Evolutionary conservation across 169 alveolate genomes (phyloP), one percentile per base, ranked within the genome.

Genomic region (Babesia bigemina): DNA sequence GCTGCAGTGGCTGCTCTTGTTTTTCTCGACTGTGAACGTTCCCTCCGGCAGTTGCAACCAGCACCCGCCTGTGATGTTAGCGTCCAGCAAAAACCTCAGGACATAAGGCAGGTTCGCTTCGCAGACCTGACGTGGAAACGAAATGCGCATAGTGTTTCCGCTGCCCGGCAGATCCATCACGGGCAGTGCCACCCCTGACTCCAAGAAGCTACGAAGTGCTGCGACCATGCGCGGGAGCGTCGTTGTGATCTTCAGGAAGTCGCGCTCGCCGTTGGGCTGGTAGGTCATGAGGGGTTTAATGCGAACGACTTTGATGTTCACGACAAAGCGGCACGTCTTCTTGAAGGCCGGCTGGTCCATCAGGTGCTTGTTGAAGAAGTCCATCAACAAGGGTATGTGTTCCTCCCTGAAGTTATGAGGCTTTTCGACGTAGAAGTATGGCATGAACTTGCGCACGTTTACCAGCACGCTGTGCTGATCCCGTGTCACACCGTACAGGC

Each of bases 31-130:
- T 36, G 55, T 28, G 29, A 62, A 83, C 21, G 39, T 28, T 24
- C 60, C 88, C 19, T 45, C 65, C 48, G 74, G 88, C 84, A 53
- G 66, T 81, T 70, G 42, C 69, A 97, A 84, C 99, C 99, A 98
- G 58, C 97, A 93, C 92, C 98, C 97, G 42, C 99, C 99, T 19
- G 96, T 96, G 19, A 97, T 91, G 71, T 93, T 94, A 24, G 91
- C 77, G 82, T 98, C 99, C 44, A 98, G 95, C 96, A 98, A 93
- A 84, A 91, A 98, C 61, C 99, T 89, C 33, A 98, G 87, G 29
- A 96, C 96, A 81, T 94, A 98, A 33, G 99, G 99, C 49, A 97
- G 91, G 71, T 97, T 97, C 8, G 99, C 96, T 88, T 98, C 99
- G 85, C 87, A 98, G 0, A 86, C 90, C 21, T 74, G 79, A 4